A percentile compares a stretch with the other conserved stretches of the same genome.
phyloP scores from a whole-genome alignment of 2,329 filamentous ascomycete genomes.

The Macrophomina pseudophaseolina region DNA sequence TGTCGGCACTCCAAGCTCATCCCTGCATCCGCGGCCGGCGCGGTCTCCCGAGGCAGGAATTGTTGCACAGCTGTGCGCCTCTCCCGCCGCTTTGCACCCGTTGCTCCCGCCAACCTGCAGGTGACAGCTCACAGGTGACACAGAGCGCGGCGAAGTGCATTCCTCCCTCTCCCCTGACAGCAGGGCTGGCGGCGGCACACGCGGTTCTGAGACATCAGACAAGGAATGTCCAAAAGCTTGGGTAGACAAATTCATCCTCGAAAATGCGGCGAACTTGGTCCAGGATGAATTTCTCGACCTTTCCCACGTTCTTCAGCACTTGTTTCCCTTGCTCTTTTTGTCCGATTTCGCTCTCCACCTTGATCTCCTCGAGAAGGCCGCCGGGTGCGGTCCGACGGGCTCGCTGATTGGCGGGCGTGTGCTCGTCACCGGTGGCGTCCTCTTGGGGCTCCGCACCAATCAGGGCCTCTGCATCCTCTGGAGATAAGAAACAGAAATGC shows the following conservation, averaged over 20 bases:
- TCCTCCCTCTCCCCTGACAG: constrained; percentile 25
- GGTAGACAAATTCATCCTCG: constrained; percentile 98
- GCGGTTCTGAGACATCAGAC: constrained; percentile 57
- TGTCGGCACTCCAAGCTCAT: constrained; percentile 23
- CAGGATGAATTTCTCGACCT: constrained; percentile 96
- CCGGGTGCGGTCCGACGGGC: constrained; percentile 60
- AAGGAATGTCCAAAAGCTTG: constrained; percentile 97
- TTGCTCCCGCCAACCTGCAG: constrained; percentile 26
- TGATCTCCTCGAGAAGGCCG: constrained; percentile 86
- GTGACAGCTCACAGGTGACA: constrained; percentile 27
- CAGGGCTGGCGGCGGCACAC: constrained; percentile 25
- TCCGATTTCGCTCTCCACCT: constrained; percentile 96
- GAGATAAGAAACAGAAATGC: constrained; percentile 92
- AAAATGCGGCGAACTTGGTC: constrained; percentile 97
- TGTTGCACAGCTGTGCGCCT: constrained; percentile 27
- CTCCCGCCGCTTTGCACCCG: constrained; percentile 24
- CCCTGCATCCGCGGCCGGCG: constrained; percentile 27
- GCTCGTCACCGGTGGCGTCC: constrained; percentile 31
- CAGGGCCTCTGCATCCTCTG: constrained; percentile 81
- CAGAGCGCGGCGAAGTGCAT: constrained; percentile 22
- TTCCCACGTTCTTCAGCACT: constrained; percentile 96
- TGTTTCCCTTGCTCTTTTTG: constrained; percentile 90
- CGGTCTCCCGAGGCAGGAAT: constrained; percentile 20
- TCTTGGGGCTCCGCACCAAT: constrained; percentile 50
- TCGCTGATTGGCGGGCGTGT: constrained; percentile 28